Evolutionary conservation across 169 alveolate genomes (phyloP).

Genomic region (Cyclospora cayetanensis): DNA sequence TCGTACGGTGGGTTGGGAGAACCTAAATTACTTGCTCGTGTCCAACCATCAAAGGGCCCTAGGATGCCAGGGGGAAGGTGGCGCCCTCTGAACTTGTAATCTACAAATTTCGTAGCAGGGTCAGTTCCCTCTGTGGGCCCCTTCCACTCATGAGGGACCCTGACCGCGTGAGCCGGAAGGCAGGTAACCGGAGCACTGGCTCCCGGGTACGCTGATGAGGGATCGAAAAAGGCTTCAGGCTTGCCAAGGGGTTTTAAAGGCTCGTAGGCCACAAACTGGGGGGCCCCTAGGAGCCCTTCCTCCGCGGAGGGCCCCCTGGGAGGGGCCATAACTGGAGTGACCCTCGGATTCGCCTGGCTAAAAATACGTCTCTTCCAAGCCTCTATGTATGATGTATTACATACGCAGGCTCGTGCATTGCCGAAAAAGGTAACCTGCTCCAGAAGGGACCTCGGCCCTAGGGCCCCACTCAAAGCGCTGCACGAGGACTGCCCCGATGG

Average conservation of each 20-base stretch:
- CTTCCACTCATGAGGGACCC: not conserved
- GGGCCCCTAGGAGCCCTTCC: slow-evolving; percentile 27
- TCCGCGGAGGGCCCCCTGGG: not conserved
- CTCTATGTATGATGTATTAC: too few species aligned
- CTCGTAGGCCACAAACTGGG: not conserved
- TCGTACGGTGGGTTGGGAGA: not conserved
- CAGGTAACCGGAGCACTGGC: not conserved
- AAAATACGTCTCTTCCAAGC: too few species aligned
- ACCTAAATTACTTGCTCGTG: not conserved
- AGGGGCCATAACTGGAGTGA: not conserved
- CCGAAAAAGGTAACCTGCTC: too few species aligned
- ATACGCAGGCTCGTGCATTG: too few species aligned
- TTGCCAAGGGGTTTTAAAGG: not conserved
- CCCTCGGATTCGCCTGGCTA: too few species aligned
- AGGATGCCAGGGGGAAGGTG: not conserved
- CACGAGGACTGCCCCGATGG: too few species aligned
- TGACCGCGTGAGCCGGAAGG: not conserved
- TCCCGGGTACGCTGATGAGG: not conserved
- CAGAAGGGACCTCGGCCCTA: too few species aligned
- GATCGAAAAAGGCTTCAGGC: not conserved
- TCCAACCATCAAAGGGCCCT: slow-evolving; percentile 9
- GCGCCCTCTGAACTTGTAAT: not conserved
- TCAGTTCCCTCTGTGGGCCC: not conserved
- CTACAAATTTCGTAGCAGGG: not conserved
- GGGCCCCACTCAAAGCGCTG: too few species aligned